These are phyloP conservation scores for Pleurotus giganteus DNA, from an alignment of 768 basidiomycete genomes.

Conservation along the genomic window DNA sequence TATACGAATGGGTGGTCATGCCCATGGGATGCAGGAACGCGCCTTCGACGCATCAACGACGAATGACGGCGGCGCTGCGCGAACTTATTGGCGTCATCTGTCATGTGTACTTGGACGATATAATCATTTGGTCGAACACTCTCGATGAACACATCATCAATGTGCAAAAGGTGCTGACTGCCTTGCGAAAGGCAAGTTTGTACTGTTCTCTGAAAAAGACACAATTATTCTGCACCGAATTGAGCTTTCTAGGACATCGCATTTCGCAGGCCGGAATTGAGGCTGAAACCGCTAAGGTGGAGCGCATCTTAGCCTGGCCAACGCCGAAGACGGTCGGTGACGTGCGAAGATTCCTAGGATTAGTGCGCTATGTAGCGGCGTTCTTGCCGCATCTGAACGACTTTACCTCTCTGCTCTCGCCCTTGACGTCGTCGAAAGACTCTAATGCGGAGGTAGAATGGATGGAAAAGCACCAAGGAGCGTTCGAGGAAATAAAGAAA, in stretches of 20 bases:
- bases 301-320: slow-evolving; percentile 28
- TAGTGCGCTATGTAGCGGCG: neutral
- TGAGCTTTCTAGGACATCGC: slow-evolving; percentile 31
- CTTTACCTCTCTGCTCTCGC: too few species aligned
- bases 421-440: too few species aligned
- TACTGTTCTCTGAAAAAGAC: slow-evolving; percentile 19
- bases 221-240: neutral
- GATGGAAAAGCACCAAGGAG: slow-evolving; percentile 17
- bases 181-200: slow-evolving; percentile 16
- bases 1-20: slow-evolving; percentile 44
- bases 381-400: too few species aligned
- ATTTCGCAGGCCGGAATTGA: slow-evolving; percentile 33
- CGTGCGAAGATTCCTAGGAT: neutral
- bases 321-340: slow-evolving; percentile 14
- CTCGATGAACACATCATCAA: slow-evolving; percentile 23
- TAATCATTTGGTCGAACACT: slow-evolving; percentile 23
- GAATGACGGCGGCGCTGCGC: neutral
- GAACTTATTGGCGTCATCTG: slow-evolving; percentile 12
- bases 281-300: slow-evolving; percentile 19
- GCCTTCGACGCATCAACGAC: slow-evolving; percentile 7
- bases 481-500: slow-evolving; percentile 27
- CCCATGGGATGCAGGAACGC: slow-evolving; percentile 16
- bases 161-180: slow-evolving; percentile 16
- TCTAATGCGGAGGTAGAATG: slow-evolving; percentile 15
- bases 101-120: neutral